A percentile compares a stretch with the other conserved stretches of the same genome.
These are phyloP conservation scores for Magnolia kwangsiensis DNA, from an alignment of 164 flowering plant genomes.

Conservation along the genomic window DNA sequence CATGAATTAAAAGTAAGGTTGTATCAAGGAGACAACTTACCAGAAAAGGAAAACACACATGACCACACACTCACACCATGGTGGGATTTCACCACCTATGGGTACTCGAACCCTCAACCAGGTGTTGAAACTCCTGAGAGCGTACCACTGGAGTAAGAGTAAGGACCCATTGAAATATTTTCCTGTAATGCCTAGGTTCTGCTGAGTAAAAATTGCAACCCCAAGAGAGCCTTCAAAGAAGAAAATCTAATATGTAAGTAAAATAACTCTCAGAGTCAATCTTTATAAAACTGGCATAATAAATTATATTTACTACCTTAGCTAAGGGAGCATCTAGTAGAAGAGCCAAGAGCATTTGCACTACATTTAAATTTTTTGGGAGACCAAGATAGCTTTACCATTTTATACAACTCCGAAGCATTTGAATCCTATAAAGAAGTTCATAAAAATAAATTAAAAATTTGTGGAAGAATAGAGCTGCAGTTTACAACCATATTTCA, in stretches of 20 bases:
- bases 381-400: conserved; percentile 72
- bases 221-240: conserved; percentile 60
- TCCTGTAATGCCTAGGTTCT: conserved; percentile 49
- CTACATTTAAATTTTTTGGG: conserved; percentile 53
- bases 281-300: neutral
- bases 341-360: conserved; percentile 62
- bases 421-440: conserved; percentile 58
- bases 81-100: too few relatives aligned
- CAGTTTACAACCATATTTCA: conserved; percentile 1
- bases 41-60: conserved; percentile 56
- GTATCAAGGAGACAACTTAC: conserved; percentile 24
- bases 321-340: conserved; percentile 68
- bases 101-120: too few relatives aligned
- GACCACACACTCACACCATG: too few relatives aligned
- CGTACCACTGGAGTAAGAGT: too few relatives aligned
- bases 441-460: neutral
- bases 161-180: conserved; percentile 54
- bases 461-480: neutral
- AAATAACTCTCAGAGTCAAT: neutral
- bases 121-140: too few relatives aligned
- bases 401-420: conserved; percentile 50
- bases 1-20: conserved; percentile 24
- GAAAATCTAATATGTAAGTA: neutral
- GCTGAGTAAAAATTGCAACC: conserved; percentile 61
- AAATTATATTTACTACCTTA: conserved; percentile 50